Evolutionary conservation across 1,139 yeast genomes (phyloP), one percentile per base, ranked within the genome.

Genomic region (Eremothecium gossypii): DNA sequence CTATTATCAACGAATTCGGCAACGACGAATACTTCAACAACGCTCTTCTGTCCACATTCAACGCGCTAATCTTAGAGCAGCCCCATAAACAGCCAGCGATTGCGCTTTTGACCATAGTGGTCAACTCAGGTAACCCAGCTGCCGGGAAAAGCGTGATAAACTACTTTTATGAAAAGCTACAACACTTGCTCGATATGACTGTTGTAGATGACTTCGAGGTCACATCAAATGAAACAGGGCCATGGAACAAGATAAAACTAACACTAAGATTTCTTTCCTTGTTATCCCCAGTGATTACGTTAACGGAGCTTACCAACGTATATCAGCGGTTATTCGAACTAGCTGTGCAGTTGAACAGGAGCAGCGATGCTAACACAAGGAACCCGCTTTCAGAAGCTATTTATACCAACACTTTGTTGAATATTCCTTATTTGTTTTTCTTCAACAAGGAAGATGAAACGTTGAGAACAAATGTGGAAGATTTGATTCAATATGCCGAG

Each of bases 81-180:
- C 97, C 97, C 1, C 95, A 89, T 52, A 91, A 89, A 60, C 75
- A 82, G 46, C 76, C 79, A 23, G 75, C 82, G 20, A 65, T 89
- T 46, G 74, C 86, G 28, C 77, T 81, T n/a, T 70, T 86, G 50
- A 66, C 89, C 8, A 71, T 81, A 52, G 69, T 81, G 30, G 79
- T 86, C 44, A 81, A 83, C 62, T 70, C 83, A 11, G 74, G 74
- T 49, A 79, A 79, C 60, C 73, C 76, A 40, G 70, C 76, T 33
- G 79, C 84, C 38, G 93, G 95, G 37, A 77, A 77, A 52, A 74
- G 76, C 42, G 76, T 83, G 20, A 65, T 84, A 32, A 94, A 84
- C 51, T 80, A 67, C 58, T 72, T 85, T 50, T 85, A 80, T 51
- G 71, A 74, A 11, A 75, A 74, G 52, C 69, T 79, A 9, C 84